Conservation (phyloP, 1,139 yeast species). For the Saccharomyces hybrid region DNA sequence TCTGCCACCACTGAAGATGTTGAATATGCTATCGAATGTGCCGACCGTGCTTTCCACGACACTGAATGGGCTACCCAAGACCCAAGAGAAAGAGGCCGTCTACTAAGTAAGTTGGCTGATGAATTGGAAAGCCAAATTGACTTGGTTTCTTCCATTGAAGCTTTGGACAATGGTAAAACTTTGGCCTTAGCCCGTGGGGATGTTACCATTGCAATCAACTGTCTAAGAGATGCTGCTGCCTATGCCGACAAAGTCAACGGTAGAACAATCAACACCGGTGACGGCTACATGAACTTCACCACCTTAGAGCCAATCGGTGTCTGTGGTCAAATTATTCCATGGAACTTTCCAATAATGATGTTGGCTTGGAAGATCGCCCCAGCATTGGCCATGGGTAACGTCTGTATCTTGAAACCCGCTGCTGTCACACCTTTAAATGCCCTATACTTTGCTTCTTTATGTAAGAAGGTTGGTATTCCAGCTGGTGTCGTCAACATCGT, state of each 20-base stretch:
- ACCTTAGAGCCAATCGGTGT: slow-evolving; percentile 74
- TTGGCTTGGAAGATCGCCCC: slow-evolving; percentile 78
- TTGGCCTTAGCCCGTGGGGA: slow-evolving; percentile 43
- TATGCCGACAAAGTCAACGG: slow-evolving; percentile 81
- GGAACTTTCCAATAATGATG: slow-evolving; percentile 85
- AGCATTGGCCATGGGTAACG: slow-evolving; percentile 74
- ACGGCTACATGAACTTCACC: slow-evolving; percentile 54
- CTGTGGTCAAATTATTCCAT: slow-evolving; percentile 83
- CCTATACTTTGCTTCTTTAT: slow-evolving; percentile 52
- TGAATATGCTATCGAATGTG: slow-evolving; percentile 56
- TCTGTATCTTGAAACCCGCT: slow-evolving; percentile 67
- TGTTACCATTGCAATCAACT: slow-evolving; percentile 48
- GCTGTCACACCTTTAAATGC: slow-evolving; percentile 76
- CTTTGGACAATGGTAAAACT: slow-evolving; percentile 58
- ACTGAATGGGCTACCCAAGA: slow-evolving; percentile 37
- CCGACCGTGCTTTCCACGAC: slow-evolving; percentile 48
- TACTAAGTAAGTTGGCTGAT: slow-evolving; percentile 46
- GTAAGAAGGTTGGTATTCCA: slow-evolving; percentile 69
- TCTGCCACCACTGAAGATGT: slow-evolving; percentile 53
- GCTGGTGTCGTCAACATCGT: slow-evolving; percentile 72
- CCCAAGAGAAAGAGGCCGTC: slow-evolving; percentile 39
- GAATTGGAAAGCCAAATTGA: slow-evolving; percentile 44
- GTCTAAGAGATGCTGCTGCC: slow-evolving; percentile 68
- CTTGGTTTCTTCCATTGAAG: slow-evolving; percentile 47
- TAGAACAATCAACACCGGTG: slow-evolving; percentile 56